phyloP scores from a whole-genome alignment of 768 basidiomycete genomes.

The Mycena capillaripes region DNA sequence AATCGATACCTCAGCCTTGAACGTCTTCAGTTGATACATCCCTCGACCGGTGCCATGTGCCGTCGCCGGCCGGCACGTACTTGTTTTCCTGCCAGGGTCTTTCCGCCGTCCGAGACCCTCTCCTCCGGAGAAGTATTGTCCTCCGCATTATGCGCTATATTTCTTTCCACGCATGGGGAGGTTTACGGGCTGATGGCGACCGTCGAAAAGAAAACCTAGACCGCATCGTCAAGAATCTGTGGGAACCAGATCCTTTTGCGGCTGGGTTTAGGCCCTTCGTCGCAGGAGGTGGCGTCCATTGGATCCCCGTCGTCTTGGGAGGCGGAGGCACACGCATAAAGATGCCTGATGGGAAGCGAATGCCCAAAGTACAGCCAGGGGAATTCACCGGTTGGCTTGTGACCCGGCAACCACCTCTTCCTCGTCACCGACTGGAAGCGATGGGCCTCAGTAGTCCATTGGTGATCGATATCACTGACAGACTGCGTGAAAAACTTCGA shows the following conservation, averaged over 20 bases:
- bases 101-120: slow-evolving; percentile 47
- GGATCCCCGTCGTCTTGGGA: slow-evolving; percentile 68
- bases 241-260: slow-evolving; percentile 50
- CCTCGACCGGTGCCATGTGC: slow-evolving; percentile 51
- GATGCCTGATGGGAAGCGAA: slow-evolving; percentile 32
- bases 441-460: slow-evolving; percentile 44
- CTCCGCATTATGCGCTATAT: slow-evolving; percentile 75
- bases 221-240: slow-evolving; percentile 65
- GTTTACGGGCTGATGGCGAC: slow-evolving; percentile 69
- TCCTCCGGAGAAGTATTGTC: slow-evolving; percentile 58
- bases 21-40: slow-evolving; percentile 55
- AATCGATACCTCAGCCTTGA: slow-evolving; percentile 19
- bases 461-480: slow-evolving; percentile 59
- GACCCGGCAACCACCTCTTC: slow-evolving; percentile 66
- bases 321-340: slow-evolving; percentile 41
- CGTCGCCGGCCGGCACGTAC: slow-evolving; percentile 66
- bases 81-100: slow-evolving; percentile 57
- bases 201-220: slow-evolving; percentile 62
- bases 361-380: slow-evolving; percentile 13
- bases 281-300: slow-evolving; percentile 74
- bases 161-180: slow-evolving; percentile 86
- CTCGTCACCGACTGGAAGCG: slow-evolving; percentile 46
- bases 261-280: slow-evolving; percentile 54
- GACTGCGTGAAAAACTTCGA: slow-evolving; percentile 11
- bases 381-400: slow-evolving; percentile 71